Conservation (phyloP, 1,284 basidiomycete species). For the Anthracocystis panici-leucophaei region DNA sequence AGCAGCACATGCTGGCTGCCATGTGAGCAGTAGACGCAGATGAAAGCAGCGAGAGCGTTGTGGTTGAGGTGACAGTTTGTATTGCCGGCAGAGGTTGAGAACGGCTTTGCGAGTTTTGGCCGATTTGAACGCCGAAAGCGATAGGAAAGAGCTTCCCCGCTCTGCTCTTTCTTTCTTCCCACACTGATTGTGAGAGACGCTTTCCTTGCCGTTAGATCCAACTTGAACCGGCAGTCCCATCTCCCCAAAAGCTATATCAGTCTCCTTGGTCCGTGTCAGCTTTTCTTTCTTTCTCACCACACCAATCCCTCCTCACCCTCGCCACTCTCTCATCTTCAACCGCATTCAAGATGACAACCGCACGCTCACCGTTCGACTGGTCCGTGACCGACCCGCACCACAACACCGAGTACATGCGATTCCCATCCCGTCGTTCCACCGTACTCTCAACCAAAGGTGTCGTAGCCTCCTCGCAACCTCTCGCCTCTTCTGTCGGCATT, state of each 20-base stretch:
- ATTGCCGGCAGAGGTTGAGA: constrained; percentile 8
- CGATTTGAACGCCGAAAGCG: constrained; percentile 13
- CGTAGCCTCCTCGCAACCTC: constrained; percentile 88
- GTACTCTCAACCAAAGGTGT: constrained; percentile 79
- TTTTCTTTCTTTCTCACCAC: background rate
- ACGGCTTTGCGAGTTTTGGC: background rate
- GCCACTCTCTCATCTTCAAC: background rate
- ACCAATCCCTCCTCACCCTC: background rate
- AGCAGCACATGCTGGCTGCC: too few species aligned
- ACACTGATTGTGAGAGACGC: constrained; percentile 2
- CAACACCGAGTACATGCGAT: constrained; percentile 41
- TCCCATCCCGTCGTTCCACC: constrained; percentile 58
- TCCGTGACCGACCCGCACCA: constrained; percentile 42
- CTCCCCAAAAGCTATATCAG: background rate
- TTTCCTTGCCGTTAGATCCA: background rate
- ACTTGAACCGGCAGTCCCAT: background rate
- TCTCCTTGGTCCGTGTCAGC: background rate
- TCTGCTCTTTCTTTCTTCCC: background rate
- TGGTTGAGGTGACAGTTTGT: background rate
- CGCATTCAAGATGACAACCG: constrained; percentile 2
- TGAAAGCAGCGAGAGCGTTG: background rate
- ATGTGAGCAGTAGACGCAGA: background rate
- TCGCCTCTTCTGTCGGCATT: constrained; percentile 87
- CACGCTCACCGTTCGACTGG: constrained; percentile 46
- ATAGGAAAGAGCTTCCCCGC: constrained; percentile 1